Percentiles rank a stretch among this genome's conserved stretches.
Evolutionary conservation across 2,329 filamentous ascomycete genomes (phyloP).

Genomic region (Botrytis elliptica): DNA sequence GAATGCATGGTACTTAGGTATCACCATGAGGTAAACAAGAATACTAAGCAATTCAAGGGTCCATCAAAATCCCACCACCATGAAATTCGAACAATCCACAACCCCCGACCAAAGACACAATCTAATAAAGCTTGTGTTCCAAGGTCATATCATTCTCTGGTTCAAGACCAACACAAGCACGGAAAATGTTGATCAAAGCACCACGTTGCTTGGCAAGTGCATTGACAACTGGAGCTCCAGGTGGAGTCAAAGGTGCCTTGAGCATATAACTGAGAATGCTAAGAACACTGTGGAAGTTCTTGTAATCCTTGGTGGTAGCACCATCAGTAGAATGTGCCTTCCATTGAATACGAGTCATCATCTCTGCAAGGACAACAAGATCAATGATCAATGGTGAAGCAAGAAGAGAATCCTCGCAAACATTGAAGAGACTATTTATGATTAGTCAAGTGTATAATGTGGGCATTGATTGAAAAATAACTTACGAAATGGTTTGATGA

Average conservation of each 20-base stretch:
- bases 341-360: constrained; percentile 99
- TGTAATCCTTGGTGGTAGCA: constrained; percentile 65
- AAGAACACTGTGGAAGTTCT: constrained; percentile 94
- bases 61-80: constrained; percentile 7
- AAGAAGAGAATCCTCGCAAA: constrained; percentile 96
- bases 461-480: constrained; percentile 28
- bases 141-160: constrained; percentile 98
- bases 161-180: constrained; percentile 92
- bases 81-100: background rate
- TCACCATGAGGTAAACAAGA: constrained; percentile 33
- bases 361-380: constrained; percentile 86
- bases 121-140: constrained; percentile 92
- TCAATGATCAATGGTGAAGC: constrained; percentile 97
- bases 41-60: constrained; percentile 14
- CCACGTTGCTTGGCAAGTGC: constrained; percentile 93
- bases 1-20: constrained; percentile 37
- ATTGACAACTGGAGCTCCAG: constrained; percentile 94
- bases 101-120: background rate
- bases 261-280: constrained; percentile 99
- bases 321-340: constrained; percentile 58
- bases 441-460: constrained; percentile 24
- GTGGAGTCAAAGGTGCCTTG: constrained; percentile 88
- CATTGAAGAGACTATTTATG: constrained; percentile 78
- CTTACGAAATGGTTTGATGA: constrained; percentile 89
- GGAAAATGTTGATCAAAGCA: constrained; percentile 96